Percentiles rank a stretch among this genome's conserved stretches.
Evolutionary conservation across 2,329 filamentous ascomycete species (phyloP).

Genomic region (Remersonia thermophila): DNA sequence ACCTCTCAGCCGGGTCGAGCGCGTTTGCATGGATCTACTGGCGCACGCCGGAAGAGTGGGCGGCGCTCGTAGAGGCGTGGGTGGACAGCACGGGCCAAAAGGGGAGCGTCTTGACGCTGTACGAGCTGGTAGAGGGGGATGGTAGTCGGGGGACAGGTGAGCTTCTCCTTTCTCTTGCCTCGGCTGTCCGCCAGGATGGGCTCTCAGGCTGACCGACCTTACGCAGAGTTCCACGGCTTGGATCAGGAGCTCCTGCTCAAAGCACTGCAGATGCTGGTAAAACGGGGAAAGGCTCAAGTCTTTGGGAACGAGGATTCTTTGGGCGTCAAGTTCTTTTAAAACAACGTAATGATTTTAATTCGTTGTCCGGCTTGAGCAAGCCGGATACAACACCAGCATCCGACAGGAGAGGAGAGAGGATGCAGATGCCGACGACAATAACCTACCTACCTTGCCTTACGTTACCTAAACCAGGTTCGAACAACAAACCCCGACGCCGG

Average conservation of each 20-base stretch:
- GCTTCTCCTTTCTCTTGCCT: conserved; percentile 16
- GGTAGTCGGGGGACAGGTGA: conserved; percentile 55
- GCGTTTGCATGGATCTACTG: conserved; percentile 63
- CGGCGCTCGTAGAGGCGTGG: conserved; percentile 62
- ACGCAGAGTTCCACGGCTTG: conserved; percentile 87
- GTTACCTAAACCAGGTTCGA: too few species aligned
- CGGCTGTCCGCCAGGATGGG: not conserved
- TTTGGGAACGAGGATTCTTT: conserved; percentile 81
- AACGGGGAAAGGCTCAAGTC: conserved; percentile 82
- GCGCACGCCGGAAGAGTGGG: conserved; percentile 86
- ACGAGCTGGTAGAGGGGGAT: conserved; percentile 85
- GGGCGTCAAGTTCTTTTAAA: conserved; percentile 96
- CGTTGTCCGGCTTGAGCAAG: too few species aligned
- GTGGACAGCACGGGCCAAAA: conserved; percentile 82
- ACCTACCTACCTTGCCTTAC: too few species aligned
- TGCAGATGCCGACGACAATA: too few species aligned
- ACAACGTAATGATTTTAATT: too few species aligned
- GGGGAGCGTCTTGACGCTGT: conserved; percentile 79
- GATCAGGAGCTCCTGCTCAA: conserved; percentile 70
- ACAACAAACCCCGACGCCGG: too few species aligned
- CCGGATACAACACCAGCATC: not conserved
- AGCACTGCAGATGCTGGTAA: conserved; percentile 69
- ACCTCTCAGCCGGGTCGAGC: conserved; percentile 17
- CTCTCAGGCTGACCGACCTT: conserved; percentile 10
- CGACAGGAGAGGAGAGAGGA: too few species aligned